Percentiles rank a stretch among this genome's conserved stretches.
Evolutionary conservation across 371 early-diverging fungal species (phyloP).

Genomic region (Dichotomocladium elegans): DNA sequence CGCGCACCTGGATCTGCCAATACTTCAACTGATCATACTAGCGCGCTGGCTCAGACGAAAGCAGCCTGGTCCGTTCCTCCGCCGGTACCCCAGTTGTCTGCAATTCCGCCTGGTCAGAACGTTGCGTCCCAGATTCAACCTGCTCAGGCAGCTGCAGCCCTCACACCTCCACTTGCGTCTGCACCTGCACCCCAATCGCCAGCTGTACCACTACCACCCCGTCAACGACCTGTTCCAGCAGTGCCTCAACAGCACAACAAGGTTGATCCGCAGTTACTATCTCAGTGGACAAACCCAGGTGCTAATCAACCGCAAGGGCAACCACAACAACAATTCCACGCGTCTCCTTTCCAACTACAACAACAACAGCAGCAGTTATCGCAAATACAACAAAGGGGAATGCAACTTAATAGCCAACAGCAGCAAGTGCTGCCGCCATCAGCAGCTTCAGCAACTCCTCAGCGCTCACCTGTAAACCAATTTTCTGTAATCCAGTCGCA

Average conservation of each 20-base stretch:
- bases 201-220: conserved; percentile 19
- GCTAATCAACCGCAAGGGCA: conserved; percentile 8
- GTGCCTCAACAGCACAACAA: conserved; percentile 29
- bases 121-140: too few relatives aligned
- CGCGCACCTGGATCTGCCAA: conserved; percentile 24
- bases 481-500: conserved; percentile 12
- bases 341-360: conserved; percentile 5
- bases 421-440: not conserved
- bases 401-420: conserved; percentile 5
- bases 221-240: conserved; percentile 30
- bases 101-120: conserved; percentile 8
- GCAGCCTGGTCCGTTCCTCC: conserved; percentile 15
- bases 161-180: conserved; percentile 9
- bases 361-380: conserved; percentile 8
- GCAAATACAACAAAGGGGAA: conserved; percentile 10
- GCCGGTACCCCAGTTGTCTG: conserved; percentile 16
- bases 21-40: conserved; percentile 1
- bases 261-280: conserved; percentile 30
- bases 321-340: too few relatives aligned
- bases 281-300: conserved; percentile 29
- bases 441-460: conserved; percentile 12
- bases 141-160: conserved; percentile 10
- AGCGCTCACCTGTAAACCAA: conserved; percentile 11
- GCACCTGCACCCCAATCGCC: conserved; percentile 9
- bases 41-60: conserved; percentile 13